phyloP scores from a whole-genome alignment of 2,329 filamentous ascomycete genomes.

The Arthrinium puccinioides region DNA sequence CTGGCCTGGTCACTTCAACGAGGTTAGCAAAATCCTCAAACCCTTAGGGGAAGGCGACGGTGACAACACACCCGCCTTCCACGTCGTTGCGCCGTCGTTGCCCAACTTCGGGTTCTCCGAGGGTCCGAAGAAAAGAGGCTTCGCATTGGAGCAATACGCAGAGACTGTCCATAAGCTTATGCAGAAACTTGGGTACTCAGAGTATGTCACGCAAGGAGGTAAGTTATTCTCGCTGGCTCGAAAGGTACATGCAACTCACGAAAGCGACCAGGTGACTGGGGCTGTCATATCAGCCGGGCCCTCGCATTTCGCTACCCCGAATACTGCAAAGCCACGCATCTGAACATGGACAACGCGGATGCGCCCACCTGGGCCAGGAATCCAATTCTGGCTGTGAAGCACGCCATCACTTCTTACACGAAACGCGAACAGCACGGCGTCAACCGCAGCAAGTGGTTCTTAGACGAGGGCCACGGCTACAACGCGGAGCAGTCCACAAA shows the following conservation, averaged over 20 bases:
- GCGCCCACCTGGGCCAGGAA: constrained; percentile 42
- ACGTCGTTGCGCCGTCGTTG: constrained; percentile 50
- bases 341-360: constrained; percentile 44
- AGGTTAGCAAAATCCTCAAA: constrained; percentile 55
- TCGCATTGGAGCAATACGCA: constrained; percentile 52
- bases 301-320: constrained; percentile 53
- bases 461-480: constrained; percentile 50
- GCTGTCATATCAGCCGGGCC: constrained; percentile 55
- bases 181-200: constrained; percentile 56
- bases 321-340: constrained; percentile 50
- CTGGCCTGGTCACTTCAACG: constrained; percentile 62
- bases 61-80: constrained; percentile 33
- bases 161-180: constrained; percentile 62
- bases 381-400: constrained; percentile 50
- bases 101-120: constrained; percentile 45
- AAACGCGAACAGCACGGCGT: constrained; percentile 43
- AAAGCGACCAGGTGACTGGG: constrained; percentile 60
- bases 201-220: constrained; percentile 38
- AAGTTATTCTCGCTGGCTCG: constrained; percentile 1
- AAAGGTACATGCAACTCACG: constrained; percentile 18
- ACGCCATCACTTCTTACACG: constrained; percentile 46
- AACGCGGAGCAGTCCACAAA: constrained; percentile 55
- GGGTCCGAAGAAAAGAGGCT: constrained; percentile 40
- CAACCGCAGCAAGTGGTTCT: constrained; percentile 50
- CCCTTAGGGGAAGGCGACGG: constrained; percentile 29